phyloP scores from a whole-genome alignment of 129 eudicot species.

The Chrysanthemum seticuspe region DNA sequence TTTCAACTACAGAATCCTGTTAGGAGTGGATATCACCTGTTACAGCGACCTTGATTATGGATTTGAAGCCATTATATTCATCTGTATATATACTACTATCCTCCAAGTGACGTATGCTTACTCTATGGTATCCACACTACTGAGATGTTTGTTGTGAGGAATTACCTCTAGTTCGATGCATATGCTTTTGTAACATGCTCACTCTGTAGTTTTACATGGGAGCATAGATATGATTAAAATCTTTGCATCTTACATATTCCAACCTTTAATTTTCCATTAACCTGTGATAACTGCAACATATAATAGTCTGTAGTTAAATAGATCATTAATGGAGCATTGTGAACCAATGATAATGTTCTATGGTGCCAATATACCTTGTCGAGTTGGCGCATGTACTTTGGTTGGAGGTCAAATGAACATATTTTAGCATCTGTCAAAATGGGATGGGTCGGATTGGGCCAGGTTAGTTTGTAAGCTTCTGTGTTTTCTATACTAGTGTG shows the following conservation, averaged over 20 bases:
- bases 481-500: no score
- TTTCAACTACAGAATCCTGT: constrained; percentile 9
- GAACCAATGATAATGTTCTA: no score
- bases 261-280: no score
- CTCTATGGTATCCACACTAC: constrained; percentile 4
- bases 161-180: constrained; percentile 19
- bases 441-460: no score
- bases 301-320: no score
- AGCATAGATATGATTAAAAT: neutral
- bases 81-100: constrained; percentile 15
- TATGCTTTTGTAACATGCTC: constrained; percentile 11
- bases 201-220: neutral
- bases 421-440: no score
- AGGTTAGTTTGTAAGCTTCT: no score
- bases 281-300: no score
- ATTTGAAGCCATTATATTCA: constrained; percentile 11
- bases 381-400: no score
- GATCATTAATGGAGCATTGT: no score
- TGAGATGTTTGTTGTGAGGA: neutral
- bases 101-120: constrained; percentile 18
- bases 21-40: neutral
- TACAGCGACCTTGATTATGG: constrained; percentile 22
- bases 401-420: no score
- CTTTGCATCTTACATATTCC: neutral
- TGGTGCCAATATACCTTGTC: no score